Evolutionary conservation across 140 eudicot species (phyloP).

Genomic region (Anethum foeniculum): DNA sequence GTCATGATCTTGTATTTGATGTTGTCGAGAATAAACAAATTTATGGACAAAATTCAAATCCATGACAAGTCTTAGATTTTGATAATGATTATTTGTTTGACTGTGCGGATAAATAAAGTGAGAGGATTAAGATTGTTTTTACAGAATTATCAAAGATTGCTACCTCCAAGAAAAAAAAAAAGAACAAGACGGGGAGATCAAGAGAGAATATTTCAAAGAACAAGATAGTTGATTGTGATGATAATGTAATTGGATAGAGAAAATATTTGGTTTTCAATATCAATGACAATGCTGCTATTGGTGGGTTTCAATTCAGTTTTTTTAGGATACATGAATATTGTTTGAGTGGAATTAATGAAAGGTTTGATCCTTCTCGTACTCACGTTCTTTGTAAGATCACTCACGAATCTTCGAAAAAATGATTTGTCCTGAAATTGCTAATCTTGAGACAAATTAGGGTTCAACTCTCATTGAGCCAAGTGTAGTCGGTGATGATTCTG

Average conservation of each 20-base stretch:
- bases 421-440: background rate
- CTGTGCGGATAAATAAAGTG: background rate
- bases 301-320: background rate
- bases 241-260: background rate
- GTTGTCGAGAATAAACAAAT: background rate
- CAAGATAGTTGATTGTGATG: no score
- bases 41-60: background rate
- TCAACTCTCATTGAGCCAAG: background rate
- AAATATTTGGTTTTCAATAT: background rate
- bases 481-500: background rate
- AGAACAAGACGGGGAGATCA: background rate
- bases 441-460: background rate
- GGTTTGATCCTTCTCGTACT: background rate
- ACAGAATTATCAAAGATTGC: background rate
- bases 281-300: background rate
- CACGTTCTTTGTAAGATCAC: background rate
- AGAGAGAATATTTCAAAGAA: background rate
- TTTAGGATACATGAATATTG: background rate
- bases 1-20: background rate
- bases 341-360: background rate
- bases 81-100: background rate
- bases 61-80: background rate
- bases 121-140: background rate
- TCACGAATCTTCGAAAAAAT: no score
- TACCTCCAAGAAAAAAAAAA: no score